Conservation (phyloP, 2,329 filamentous ascomycete genomes). For the Colletotrichum liaoningense region DNA sequence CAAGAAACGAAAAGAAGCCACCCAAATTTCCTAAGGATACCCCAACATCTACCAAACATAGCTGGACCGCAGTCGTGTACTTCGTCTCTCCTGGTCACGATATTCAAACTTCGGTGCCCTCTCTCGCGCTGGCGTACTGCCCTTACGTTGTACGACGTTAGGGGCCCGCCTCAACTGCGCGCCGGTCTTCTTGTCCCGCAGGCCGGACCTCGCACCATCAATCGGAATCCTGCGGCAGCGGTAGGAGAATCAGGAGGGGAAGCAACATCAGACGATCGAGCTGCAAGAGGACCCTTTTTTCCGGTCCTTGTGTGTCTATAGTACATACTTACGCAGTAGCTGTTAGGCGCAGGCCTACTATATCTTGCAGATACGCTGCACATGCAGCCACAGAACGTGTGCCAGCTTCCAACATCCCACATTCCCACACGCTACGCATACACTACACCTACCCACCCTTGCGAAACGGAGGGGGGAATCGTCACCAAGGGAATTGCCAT, state of each 20-base stretch:
- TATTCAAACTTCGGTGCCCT: not conserved
- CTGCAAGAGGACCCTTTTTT: slow-evolving; percentile 15
- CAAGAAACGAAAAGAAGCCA: slow-evolving; percentile 11
- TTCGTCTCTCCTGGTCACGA: not conserved
- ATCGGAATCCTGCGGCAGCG: slow-evolving; percentile 16
- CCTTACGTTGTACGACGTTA: not conserved
- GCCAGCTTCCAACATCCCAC: not conserved
- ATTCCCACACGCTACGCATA: slow-evolving; percentile 3
- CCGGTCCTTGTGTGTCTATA: not conserved
- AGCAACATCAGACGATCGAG: slow-evolving; percentile 34
- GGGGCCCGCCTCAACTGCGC: not conserved
- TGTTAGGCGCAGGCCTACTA: not conserved
- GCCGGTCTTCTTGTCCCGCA: slow-evolving; percentile 2
- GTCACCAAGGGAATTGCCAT: not conserved
- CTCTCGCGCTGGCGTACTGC: not conserved
- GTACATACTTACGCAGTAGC: not conserved
- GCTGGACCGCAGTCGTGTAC: not conserved
- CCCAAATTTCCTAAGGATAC: not conserved
- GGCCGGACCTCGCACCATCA: slow-evolving; percentile 9
- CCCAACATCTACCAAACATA: not conserved
- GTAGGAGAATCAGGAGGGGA: slow-evolving; percentile 2
- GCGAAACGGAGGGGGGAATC: not conserved
- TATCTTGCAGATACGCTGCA: slow-evolving; percentile 17
- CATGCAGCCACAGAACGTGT: not conserved
- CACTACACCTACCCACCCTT: not conserved